These are phyloP conservation scores for Ramaria rubella DNA, from an alignment of 768 basidiomycete species.

Conservation along the genomic window DNA sequence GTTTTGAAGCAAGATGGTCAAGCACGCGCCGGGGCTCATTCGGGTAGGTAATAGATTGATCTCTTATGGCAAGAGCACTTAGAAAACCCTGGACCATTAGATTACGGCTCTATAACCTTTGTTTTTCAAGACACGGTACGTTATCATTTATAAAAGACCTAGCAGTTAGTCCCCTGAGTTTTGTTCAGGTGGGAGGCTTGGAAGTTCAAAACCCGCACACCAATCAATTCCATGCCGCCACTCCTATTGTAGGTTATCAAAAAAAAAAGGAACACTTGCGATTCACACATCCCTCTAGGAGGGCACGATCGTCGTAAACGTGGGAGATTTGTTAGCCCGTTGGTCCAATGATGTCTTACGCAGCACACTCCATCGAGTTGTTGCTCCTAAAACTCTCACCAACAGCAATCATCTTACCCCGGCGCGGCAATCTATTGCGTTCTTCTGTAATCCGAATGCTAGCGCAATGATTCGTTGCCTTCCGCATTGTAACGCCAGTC, in stretches of 20 bases:
- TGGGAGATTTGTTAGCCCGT: constrained; percentile 71
- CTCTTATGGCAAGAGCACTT: background rate
- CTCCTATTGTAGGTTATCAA: constrained; percentile 55
- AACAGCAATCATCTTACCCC: constrained; percentile 53
- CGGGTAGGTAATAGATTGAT: constrained; percentile 33
- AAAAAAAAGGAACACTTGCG: background rate
- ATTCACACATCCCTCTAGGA: constrained; percentile 38
- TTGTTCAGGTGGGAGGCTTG: constrained; percentile 60
- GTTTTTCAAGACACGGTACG: constrained; percentile 71
- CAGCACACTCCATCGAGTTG: constrained; percentile 79
- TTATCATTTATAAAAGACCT: background rate
- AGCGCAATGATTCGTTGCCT: constrained; percentile 61
- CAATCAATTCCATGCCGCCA: constrained; percentile 60
- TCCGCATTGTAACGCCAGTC: constrained; percentile 46
- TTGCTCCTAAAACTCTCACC: constrained; percentile 54
- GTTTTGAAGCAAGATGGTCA: constrained; percentile 58
- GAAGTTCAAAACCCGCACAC: constrained; percentile 81
- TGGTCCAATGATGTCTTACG: constrained; percentile 80
- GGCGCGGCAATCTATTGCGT: constrained; percentile 71
- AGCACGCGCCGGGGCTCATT: constrained; percentile 78
- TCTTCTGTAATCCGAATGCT: constrained; percentile 82
- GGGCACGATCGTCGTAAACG: constrained; percentile 76
- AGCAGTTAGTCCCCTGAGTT: constrained; percentile 4
- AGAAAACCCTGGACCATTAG: constrained; percentile 28
- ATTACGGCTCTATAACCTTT: constrained; percentile 77